Base-by-base conservation (phyloP, 352 stramenopile genomes). In the Phytophthora tubulina region DNA sequence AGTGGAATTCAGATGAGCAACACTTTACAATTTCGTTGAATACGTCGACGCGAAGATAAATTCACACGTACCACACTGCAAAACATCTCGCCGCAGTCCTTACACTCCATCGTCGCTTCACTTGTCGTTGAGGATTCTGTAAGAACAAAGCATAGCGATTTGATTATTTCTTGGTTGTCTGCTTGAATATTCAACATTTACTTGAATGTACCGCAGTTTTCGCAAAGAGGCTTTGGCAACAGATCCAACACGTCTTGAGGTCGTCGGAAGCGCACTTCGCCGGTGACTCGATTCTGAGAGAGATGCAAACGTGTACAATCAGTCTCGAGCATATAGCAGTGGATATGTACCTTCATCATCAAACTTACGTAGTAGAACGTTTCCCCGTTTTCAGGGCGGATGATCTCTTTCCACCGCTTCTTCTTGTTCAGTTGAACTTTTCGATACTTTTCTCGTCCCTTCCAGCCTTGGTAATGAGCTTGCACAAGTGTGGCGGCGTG, bases 211-310 rank as follows among this genome's bases (percentile, higher is more conserved):
- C 86, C 79, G 72, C 95, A 98, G 74, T 99, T 98, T 61, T 88
- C 85, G 72, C 96, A 99, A 4, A 82, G 38, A 21, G 93, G 96
- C 36, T 86, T 88, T 0, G 87, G 87, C 58, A 98, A 76, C 55
- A 98, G 54, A 73, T 99, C 93, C 48, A 99, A 83, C 11, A 98
- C 69, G 55, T 97, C 89, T 70, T 98, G 94, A 14, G 94, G 96
- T 27, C 90, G 82, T 6, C 95, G 87, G 70, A 96, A 96, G 13
- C 92, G 81, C 21, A 98, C 94, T 78, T 98, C 95, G 1, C 94
- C 95, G 9, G 89, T 98, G 53, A 96, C 85, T 81, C 94, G 93
- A 75, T 98, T 98, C 88, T 96, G 57, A 14, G n/a, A 42, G 15
- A 69, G 39, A 11, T 49, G 41, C 41, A 54, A 38, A 58, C 10